These are phyloP conservation scores for Pezicula carpinea DNA, from an alignment of 2,329 filamentous ascomycete genomes.

Conservation along the genomic window DNA sequence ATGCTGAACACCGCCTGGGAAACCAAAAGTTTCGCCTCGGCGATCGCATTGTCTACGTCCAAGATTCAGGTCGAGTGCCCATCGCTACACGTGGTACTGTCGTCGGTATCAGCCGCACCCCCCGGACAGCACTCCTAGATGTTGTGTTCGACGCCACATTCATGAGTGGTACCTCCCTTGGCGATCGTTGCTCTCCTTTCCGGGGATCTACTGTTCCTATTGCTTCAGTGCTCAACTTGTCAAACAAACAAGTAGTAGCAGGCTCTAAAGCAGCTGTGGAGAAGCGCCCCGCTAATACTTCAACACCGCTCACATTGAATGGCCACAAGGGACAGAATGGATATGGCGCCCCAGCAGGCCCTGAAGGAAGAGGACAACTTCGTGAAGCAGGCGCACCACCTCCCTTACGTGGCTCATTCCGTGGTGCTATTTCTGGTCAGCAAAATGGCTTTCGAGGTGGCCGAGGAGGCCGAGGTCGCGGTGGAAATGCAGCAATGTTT, in stretches of 20 bases:
- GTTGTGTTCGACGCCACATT: constrained; percentile 92
- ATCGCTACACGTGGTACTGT: constrained; percentile 90
- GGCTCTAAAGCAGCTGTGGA: constrained; percentile 55
- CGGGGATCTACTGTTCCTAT: constrained; percentile 86
- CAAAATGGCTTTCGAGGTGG: constrained; percentile 36
- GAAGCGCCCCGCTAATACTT: constrained; percentile 43
- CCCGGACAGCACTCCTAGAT: constrained; percentile 78
- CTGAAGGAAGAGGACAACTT: constrained; percentile 57
- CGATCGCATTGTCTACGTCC: constrained; percentile 88
- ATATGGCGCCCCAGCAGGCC: constrained; percentile 49
- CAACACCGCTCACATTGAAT: constrained; percentile 47
- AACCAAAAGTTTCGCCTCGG: constrained; percentile 81
- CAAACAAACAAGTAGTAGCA: constrained; percentile 74
- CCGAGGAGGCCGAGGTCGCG: constrained; percentile 30
- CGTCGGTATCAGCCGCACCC: constrained; percentile 86
- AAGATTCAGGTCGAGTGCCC: constrained; percentile 89
- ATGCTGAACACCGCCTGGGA: constrained; percentile 88
- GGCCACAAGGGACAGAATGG: constrained; percentile 24
- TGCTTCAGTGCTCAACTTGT: constrained; percentile 84
- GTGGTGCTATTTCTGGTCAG: constrained; percentile 48
- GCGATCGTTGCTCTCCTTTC: constrained; percentile 87
- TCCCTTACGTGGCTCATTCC: constrained; percentile 52
- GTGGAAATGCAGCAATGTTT: constrained; percentile 7
- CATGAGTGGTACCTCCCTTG: constrained; percentile 93
- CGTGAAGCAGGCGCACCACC: constrained; percentile 51